Evolutionary conservation across 2,329 filamentous ascomycete genomes (phyloP).

Genomic region (Laburnicola sp.): DNA sequence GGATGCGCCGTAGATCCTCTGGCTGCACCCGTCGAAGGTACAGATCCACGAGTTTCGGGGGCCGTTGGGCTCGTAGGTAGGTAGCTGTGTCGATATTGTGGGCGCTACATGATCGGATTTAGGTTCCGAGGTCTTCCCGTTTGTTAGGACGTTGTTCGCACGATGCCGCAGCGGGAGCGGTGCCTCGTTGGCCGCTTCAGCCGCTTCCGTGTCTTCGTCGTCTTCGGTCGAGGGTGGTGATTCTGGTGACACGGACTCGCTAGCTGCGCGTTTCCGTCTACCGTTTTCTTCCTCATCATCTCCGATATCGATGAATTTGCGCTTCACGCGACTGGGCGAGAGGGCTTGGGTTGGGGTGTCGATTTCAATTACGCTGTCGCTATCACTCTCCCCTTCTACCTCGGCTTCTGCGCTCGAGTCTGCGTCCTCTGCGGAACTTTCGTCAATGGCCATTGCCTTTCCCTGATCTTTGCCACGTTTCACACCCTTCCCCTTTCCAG

Average conservation of each 20-base stretch:
- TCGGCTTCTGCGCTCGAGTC: slow-evolving; percentile 15
- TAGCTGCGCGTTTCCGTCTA: slow-evolving; percentile 35
- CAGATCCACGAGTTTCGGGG: slow-evolving; percentile 69
- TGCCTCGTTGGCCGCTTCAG: slow-evolving; percentile 12
- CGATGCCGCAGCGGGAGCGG: slow-evolving; percentile 34
- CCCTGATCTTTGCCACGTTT: slow-evolving; percentile 8
- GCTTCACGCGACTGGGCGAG: slow-evolving; percentile 32
- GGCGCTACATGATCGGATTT: slow-evolving; percentile 20
- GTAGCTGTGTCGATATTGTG: slow-evolving; percentile 37
- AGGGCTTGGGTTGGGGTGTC: slow-evolving; percentile 36
- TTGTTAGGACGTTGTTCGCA: slow-evolving; percentile 11
- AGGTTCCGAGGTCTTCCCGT: slow-evolving; percentile 11
- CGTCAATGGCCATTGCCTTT: slow-evolving; percentile 10
- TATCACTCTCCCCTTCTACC: slow-evolving; percentile 11
- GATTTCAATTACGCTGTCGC: slow-evolving; percentile 21
- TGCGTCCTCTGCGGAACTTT: slow-evolving; percentile 21
- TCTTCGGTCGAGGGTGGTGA: slow-evolving; percentile 28
- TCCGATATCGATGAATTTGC: slow-evolving; percentile 26
- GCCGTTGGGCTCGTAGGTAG: slow-evolving; percentile 49
- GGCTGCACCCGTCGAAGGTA: slow-evolving; percentile 64
- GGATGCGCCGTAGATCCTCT: slow-evolving; percentile 66
- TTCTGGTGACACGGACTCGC: slow-evolving; percentile 22
- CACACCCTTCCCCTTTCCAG: slow-evolving; percentile 38
- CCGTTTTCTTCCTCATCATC: slow-evolving; percentile 20
- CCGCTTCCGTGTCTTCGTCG: slow-evolving; percentile 13